Evolutionary conservation across 1,284 basidiomycete species (phyloP).

Genomic region (Tylopilus sp.): DNA sequence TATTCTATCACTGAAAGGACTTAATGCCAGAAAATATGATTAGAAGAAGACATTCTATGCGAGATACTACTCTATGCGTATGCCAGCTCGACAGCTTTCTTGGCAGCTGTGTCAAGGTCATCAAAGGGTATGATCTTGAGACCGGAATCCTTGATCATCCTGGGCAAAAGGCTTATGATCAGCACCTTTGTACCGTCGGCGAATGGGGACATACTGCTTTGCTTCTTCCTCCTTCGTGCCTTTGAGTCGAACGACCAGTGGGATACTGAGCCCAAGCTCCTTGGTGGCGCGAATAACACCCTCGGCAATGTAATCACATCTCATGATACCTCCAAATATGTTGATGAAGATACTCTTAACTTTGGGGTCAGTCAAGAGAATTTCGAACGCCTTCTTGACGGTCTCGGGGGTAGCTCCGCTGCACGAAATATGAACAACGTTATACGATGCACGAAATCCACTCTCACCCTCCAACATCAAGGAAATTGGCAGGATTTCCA

Average conservation of each 20-base stretch:
- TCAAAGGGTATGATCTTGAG: constrained; percentile 93
- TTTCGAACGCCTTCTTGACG: constrained; percentile 99
- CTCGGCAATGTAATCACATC: constrained; percentile 96
- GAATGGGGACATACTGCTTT: constrained; percentile 67
- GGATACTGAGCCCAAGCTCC: constrained; percentile 84
- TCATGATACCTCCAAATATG: constrained; percentile 96
- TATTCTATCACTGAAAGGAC: constrained; percentile 21
- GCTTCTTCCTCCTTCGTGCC: constrained; percentile 97
- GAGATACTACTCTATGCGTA: constrained; percentile 29
- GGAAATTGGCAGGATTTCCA: constrained; percentile 96
- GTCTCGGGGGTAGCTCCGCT: constrained; percentile 97
- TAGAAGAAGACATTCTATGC: constrained; percentile 18
- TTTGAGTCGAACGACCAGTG: constrained; percentile 92
- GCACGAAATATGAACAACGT: constrained; percentile 13
- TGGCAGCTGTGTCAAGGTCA: constrained; percentile 81
- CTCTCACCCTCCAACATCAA: constrained; percentile 90
- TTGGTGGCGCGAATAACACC: constrained; percentile 98
- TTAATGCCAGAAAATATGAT: constrained; percentile 10
- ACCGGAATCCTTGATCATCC: constrained; percentile 90
- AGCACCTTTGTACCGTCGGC: not conserved
- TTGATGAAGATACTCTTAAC: constrained; percentile 99
- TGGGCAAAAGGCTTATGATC: constrained; percentile 39
- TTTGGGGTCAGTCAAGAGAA: constrained; percentile 85
- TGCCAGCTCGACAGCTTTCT: constrained; percentile 79
- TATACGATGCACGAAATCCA: not conserved